phyloP scores from a whole-genome alignment of 495 filamentous ascomycete genomes.

The Echria macrotheca region DNA sequence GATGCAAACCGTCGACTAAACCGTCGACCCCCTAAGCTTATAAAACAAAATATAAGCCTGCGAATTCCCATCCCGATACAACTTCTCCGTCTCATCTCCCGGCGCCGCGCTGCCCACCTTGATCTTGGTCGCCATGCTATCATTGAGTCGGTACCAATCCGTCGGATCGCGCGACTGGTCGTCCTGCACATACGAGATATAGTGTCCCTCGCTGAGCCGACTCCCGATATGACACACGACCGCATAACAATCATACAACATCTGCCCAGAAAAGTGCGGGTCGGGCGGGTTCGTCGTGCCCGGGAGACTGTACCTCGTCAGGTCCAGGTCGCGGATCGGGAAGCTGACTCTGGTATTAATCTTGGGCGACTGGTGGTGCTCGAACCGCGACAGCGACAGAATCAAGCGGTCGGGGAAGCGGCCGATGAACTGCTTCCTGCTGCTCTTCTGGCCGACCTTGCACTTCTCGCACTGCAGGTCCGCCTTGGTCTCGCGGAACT shows the following conservation, averaged over 20 bases:
- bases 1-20: not conserved
- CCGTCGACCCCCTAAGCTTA: constrained; percentile 16
- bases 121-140: constrained; percentile 21
- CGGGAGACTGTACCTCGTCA: constrained; percentile 26
- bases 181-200: constrained; percentile 35
- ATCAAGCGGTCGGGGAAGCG: constrained; percentile 32
- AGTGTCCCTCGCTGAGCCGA: constrained; percentile 36
- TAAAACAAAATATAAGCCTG: constrained; percentile 30
- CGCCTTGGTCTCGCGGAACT: too few species aligned
- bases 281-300: constrained; percentile 8
- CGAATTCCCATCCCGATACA: constrained; percentile 18
- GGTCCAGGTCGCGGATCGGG: constrained; percentile 32
- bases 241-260: constrained; percentile 42
- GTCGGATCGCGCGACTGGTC: constrained; percentile 19
- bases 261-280: constrained; percentile 20
- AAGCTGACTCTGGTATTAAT: constrained; percentile 26
- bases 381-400: constrained; percentile 26
- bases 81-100: constrained; percentile 15
- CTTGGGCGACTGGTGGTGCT: constrained; percentile 17
- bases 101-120: constrained; percentile 17
- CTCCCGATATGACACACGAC: constrained; percentile 35
- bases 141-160: constrained; percentile 34
- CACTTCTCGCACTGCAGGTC: constrained; percentile 23
- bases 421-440: constrained; percentile 22
- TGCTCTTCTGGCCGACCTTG: constrained; percentile 26